phyloP scores from a whole-genome alignment of 2,329 filamentous ascomycete species.

The Helminthosporium solani region DNA sequence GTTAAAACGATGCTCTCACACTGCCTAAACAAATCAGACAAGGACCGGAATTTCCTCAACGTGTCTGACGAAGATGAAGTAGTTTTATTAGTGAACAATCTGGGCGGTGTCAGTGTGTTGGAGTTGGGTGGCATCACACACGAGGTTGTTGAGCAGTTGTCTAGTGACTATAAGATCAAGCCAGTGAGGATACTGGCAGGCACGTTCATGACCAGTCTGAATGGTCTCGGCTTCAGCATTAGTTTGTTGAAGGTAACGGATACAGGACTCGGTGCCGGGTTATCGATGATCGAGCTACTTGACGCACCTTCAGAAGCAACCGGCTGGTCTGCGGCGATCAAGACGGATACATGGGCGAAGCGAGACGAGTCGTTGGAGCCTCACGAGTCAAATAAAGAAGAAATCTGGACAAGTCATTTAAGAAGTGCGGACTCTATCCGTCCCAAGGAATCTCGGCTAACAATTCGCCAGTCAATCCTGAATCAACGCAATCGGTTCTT shows the following conservation, averaged over 20 bases:
- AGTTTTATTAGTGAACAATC: conserved; percentile 72
- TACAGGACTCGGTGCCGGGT: conserved; percentile 58
- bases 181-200: conserved; percentile 63
- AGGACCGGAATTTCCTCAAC: conserved; percentile 68
- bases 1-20: conserved; percentile 65
- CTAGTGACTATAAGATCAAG: conserved; percentile 58
- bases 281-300: conserved; percentile 65
- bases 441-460: conserved; percentile 10
- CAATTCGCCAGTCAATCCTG: conserved; percentile 51
- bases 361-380: conserved; percentile 45
- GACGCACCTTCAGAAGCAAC: conserved; percentile 67
- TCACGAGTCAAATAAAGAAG: conserved; percentile 45
- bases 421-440: conserved; percentile 43
- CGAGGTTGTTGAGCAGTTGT: conserved; percentile 64
- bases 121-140: conserved; percentile 71
- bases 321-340: conserved; percentile 65
- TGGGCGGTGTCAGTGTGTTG: conserved; percentile 70
- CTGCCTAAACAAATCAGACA: conserved; percentile 62
- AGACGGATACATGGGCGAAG: conserved; percentile 59
- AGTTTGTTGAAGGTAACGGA: conserved; percentile 65
- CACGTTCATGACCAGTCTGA: conserved; percentile 71
- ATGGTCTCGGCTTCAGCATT: conserved; percentile 70
- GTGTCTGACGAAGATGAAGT: conserved; percentile 63
- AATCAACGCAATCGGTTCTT: conserved; percentile 54
- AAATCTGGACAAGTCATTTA: conserved; percentile 56